These are phyloP conservation scores for Apiospora rasikravindrae DNA, from an alignment of 2,329 filamentous ascomycete species.

Conservation along the genomic window DNA sequence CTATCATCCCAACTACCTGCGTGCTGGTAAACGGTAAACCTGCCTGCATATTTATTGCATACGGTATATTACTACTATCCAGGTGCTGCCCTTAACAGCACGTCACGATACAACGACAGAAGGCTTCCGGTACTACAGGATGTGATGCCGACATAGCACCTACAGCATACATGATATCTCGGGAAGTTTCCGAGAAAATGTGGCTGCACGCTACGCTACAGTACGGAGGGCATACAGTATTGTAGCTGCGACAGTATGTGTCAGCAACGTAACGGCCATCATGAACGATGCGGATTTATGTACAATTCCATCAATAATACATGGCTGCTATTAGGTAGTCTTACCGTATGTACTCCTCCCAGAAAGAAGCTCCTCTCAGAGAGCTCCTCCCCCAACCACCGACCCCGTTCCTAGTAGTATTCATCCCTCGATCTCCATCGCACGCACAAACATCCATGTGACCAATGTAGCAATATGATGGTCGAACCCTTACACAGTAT, in stretches of 20 bases:
- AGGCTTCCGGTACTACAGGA: not conserved
- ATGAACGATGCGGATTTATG: constrained; percentile 10
- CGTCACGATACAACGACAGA: not conserved
- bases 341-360: not conserved
- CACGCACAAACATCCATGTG: constrained; percentile 17
- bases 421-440: constrained; percentile 13
- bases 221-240: not conserved
- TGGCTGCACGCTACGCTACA: not conserved
- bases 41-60: not conserved
- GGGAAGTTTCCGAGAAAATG: constrained; percentile 14
- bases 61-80: not conserved
- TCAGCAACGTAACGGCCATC: constrained; percentile 2
- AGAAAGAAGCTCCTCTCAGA: not conserved
- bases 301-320: constrained; percentile 14
- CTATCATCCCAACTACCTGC: constrained; percentile 9
- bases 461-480: constrained; percentile 11
- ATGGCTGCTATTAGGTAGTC: constrained; percentile 7
- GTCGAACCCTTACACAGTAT: constrained; percentile 12
- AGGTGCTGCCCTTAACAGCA: not conserved
- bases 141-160: not conserved
- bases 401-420: constrained; percentile 15
- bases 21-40: not conserved
- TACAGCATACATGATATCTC: constrained; percentile 11
- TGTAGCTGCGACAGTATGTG: not conserved
- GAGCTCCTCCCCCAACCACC: constrained; percentile 13